Percentiles rank a stretch among this genome's conserved stretches.
These are phyloP conservation scores for Ceratonia siliqua DNA, from an alignment of 306 rosid genomes.

Conservation along the genomic window DNA sequence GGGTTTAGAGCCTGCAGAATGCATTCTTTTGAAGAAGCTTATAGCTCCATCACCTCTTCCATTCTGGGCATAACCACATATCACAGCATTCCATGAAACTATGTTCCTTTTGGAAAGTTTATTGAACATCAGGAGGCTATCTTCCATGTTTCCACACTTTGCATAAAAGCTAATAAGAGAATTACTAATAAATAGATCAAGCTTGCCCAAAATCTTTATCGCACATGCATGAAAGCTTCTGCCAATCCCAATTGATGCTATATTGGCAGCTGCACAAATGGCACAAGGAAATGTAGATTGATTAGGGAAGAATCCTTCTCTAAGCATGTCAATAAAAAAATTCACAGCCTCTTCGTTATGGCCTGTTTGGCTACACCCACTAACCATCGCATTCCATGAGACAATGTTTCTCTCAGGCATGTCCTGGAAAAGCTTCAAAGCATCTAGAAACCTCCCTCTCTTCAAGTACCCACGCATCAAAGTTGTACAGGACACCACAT, in stretches of 20 bases:
- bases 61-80: constrained; percentile 91
- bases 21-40: constrained; percentile 65
- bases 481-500: constrained; percentile 87
- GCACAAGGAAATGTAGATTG: constrained; percentile 84
- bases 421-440: constrained; percentile 52
- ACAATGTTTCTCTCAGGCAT: constrained; percentile 81
- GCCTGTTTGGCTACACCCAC: constrained; percentile 86
- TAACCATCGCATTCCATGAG: constrained; percentile 86
- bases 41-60: constrained; percentile 81
- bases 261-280: constrained; percentile 68
- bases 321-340: constrained; percentile 66
- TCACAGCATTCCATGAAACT: constrained; percentile 90
- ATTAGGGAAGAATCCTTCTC: constrained; percentile 65
- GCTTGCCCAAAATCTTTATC: constrained; percentile 72
- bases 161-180: constrained; percentile 79
- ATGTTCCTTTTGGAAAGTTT: constrained; percentile 50
- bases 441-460: constrained; percentile 60
- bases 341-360: constrained; percentile 78
- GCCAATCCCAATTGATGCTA: constrained; percentile 79
- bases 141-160: constrained; percentile 89
- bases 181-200: constrained; percentile 65
- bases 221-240: constrained; percentile 80
- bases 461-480: constrained; percentile 73
- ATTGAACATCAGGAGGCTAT: constrained; percentile 59
- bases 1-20: constrained; percentile 47